phyloP scores from a whole-genome alignment of 805 yeast species.

The Hanseniaspora clermontiae region DNA sequence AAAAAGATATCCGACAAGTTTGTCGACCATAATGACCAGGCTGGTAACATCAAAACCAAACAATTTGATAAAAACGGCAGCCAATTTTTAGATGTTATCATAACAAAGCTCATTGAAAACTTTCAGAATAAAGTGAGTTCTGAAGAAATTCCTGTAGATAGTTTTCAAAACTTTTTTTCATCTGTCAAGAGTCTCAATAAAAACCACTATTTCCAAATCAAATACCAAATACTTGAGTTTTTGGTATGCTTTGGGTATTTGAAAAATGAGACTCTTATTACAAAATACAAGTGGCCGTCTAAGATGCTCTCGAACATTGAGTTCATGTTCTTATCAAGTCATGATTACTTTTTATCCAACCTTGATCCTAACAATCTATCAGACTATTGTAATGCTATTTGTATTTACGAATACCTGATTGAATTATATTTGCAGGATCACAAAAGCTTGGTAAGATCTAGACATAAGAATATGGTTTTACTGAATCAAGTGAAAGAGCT shows the following conservation, averaged over 20 bases:
- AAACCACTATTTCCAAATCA: constrained; percentile 30
- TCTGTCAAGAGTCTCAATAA: constrained; percentile 20
- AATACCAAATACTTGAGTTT: constrained; percentile 25
- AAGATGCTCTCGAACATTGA: constrained; percentile 28
- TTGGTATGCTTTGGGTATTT: constrained; percentile 18
- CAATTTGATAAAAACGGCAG: constrained; percentile 13
- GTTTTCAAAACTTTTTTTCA: constrained; percentile 21
- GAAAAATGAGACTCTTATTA: constrained; percentile 20
- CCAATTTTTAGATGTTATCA: background rate
- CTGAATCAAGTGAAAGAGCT: constrained; percentile 34
- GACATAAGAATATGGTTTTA: constrained; percentile 27
- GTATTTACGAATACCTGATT: constrained; percentile 37
- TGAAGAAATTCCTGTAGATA: constrained; percentile 15
- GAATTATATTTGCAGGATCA: constrained; percentile 31
- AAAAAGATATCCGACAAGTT: constrained; percentile 26
- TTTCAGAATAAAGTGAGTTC: constrained; percentile 22
- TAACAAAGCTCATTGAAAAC: constrained; percentile 14
- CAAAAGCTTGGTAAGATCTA: constrained; percentile 24
- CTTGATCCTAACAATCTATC: constrained; percentile 13
- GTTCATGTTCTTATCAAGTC: constrained; percentile 24
- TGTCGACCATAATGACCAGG: constrained; percentile 15
- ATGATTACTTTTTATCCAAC: constrained; percentile 20
- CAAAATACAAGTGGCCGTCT: constrained; percentile 32
- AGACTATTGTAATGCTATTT: constrained; percentile 21
- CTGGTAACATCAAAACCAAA: constrained; percentile 19